Conservation (phyloP, 176 grass and related monocot genomes). For the Ensete ventricosum region DNA sequence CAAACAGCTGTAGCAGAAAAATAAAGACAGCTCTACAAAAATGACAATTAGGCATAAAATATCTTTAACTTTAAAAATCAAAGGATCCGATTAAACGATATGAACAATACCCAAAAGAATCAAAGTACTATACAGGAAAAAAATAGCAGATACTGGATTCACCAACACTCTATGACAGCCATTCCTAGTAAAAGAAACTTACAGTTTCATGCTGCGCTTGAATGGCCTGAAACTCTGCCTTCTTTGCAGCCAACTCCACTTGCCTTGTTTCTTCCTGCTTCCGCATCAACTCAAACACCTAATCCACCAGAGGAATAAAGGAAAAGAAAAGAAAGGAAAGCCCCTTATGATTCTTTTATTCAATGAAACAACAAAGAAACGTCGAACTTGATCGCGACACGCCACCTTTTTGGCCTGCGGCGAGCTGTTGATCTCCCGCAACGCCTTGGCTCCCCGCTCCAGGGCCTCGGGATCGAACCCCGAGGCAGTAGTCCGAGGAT, state of each 20-base stretch:
- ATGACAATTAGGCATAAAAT: background rate
- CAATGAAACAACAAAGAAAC: background rate
- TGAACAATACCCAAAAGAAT: background rate
- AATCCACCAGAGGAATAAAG: background rate
- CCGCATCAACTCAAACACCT: slow-evolving; percentile 70
- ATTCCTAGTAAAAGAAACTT: slow-evolving; percentile 20
- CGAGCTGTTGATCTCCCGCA: slow-evolving; percentile 29
- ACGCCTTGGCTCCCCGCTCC: slow-evolving; percentile 38
- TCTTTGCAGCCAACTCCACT: slow-evolving; percentile 39
- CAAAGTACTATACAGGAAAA: background rate
- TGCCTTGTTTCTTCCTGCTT: slow-evolving; percentile 64
- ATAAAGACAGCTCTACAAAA: background rate
- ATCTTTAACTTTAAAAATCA: background rate
- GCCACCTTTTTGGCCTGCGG: slow-evolving; percentile 50
- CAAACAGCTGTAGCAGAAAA: background rate
- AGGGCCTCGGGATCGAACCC: slow-evolving; percentile 78
- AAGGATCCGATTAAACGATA: background rate
- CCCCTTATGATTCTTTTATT: background rate
- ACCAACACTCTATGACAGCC: background rate
- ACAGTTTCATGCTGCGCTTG: slow-evolving; percentile 55
- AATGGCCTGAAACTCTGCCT: slow-evolving; percentile 40
- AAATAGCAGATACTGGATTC: background rate
- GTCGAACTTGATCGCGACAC: background rate
- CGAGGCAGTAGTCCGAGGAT: slow-evolving; percentile 55
- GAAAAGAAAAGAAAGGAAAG: background rate